Evolutionary conservation across 805 yeast genomes (phyloP).

Genomic region (Candida corydali): DNA sequence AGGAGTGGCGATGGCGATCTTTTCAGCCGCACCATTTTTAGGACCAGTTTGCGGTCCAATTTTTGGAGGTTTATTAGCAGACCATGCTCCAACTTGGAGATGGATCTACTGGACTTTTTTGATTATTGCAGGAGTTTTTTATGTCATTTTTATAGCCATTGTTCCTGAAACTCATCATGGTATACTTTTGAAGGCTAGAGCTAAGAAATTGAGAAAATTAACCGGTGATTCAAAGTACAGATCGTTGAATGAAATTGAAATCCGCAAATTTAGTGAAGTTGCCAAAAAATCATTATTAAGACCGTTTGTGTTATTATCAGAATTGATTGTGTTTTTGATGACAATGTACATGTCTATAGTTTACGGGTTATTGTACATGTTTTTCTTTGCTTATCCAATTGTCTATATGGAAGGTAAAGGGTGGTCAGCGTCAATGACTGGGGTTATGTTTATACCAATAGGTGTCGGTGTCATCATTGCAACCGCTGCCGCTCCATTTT

Average conservation of each 20-base stretch:
- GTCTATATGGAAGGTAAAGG: constrained; percentile 34
- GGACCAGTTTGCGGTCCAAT: constrained; percentile 68
- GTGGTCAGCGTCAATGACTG: constrained; percentile 32
- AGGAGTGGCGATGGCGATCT: constrained; percentile 49
- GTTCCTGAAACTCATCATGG: constrained; percentile 64
- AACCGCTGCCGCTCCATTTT: constrained; percentile 22
- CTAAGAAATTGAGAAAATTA: constrained; percentile 36
- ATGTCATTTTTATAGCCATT: constrained; percentile 22
- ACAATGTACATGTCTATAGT: constrained; percentile 35
- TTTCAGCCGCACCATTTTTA: constrained; percentile 62
- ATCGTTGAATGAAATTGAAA: constrained; percentile 24
- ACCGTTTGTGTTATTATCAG: constrained; percentile 30
- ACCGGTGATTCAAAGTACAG: constrained; percentile 33
- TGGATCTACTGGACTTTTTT: constrained; percentile 65
- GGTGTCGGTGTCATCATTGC: constrained; percentile 31
- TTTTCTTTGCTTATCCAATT: constrained; percentile 36
- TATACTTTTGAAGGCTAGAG: constrained; percentile 52
- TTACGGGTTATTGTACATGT: constrained; percentile 37
- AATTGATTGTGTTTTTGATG: constrained; percentile 31
- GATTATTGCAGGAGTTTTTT: constrained; percentile 49
- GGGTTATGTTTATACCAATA: constrained; percentile 36
- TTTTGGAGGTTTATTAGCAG: constrained; percentile 59
- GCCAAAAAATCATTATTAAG: constrained; percentile 27
- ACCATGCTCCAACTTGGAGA: constrained; percentile 59
- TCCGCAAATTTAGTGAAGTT: constrained; percentile 19